Evolutionary conservation across 31 red algal species (phyloP).

Genomic region (Asparagopsis taxiformis): DNA sequence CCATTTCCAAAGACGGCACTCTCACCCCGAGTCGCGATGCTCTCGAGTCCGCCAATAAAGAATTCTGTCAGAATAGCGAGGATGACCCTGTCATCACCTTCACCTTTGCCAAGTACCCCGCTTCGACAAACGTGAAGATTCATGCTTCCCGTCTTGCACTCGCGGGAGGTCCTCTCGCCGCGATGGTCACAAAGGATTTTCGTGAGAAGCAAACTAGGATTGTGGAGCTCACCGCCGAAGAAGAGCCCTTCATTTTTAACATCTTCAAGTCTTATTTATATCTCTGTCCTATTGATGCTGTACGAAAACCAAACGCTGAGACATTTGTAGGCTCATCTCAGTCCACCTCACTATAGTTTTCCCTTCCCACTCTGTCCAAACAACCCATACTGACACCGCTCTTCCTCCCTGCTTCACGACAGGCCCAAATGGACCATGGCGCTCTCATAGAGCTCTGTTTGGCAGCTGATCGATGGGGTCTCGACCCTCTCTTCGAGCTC

Average conservation of each 20-base stretch:
- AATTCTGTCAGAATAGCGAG: not conserved
- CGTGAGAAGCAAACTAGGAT: not conserved
- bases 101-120: not conserved
- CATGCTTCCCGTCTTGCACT: not conserved
- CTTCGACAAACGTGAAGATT: not conserved
- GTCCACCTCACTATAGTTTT: no score
- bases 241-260: not conserved
- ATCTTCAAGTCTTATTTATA: not conserved
- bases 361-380: no score
- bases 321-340: not conserved
- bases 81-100: not conserved
- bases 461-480: slow-evolving; percentile 1
- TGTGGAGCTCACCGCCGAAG: not conserved
- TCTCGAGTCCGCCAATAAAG: not conserved
- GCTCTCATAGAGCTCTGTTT: not conserved
- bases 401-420: not conserved
- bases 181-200: not conserved
- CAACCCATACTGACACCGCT: no score
- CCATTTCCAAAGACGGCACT: not conserved
- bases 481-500: not conserved
- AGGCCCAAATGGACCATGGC: not conserved
- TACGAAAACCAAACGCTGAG: not conserved
- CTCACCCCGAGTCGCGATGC: not conserved
- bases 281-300: not conserved
- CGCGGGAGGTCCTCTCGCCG: not conserved